Conservation (phyloP, 2,329 filamentous ascomycete species). For the Boeremia exigua region DNA sequence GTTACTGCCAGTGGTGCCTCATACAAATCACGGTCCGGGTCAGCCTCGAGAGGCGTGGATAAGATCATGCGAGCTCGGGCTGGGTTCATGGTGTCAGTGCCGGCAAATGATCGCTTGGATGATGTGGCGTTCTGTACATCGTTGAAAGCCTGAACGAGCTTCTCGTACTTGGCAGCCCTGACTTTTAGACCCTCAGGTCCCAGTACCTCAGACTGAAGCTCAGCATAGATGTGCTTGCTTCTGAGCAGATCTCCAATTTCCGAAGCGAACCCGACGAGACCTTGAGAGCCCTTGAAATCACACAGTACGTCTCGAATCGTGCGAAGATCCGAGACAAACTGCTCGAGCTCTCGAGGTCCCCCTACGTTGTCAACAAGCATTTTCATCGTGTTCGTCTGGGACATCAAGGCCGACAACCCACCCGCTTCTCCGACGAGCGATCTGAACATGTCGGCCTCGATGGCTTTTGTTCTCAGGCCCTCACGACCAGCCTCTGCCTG, state of each 20-base stretch:
- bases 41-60: slow-evolving; percentile 7
- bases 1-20: slow-evolving; percentile 12
- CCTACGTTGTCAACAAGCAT: slow-evolving; percentile 20
- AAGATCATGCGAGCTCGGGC: slow-evolving; percentile 22
- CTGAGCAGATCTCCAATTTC: slow-evolving; percentile 11
- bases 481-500: slow-evolving; percentile 21
- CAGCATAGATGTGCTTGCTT: slow-evolving; percentile 7
- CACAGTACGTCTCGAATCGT: slow-evolving; percentile 16
- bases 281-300: slow-evolving; percentile 15
- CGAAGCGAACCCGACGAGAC: slow-evolving; percentile 12
- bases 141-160: slow-evolving; percentile 15
- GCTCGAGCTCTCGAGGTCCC: slow-evolving; percentile 18
- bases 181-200: background rate
- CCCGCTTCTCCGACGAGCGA: slow-evolving; percentile 23
- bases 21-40: slow-evolving; percentile 24
- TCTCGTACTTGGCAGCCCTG: slow-evolving; percentile 23
- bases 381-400: slow-evolving; percentile 5
- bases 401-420: slow-evolving; percentile 19
- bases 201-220: slow-evolving; percentile 3
- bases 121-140: background rate
- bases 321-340: slow-evolving; percentile 16
- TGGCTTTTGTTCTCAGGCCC: slow-evolving; percentile 24
- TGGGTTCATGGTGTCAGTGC: slow-evolving; percentile 15
- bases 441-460: slow-evolving; percentile 22
- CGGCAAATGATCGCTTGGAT: background rate